These are phyloP conservation scores for Stenocarpella maydis DNA, from an alignment of 2,329 filamentous ascomycete species.

Conservation along the genomic window DNA sequence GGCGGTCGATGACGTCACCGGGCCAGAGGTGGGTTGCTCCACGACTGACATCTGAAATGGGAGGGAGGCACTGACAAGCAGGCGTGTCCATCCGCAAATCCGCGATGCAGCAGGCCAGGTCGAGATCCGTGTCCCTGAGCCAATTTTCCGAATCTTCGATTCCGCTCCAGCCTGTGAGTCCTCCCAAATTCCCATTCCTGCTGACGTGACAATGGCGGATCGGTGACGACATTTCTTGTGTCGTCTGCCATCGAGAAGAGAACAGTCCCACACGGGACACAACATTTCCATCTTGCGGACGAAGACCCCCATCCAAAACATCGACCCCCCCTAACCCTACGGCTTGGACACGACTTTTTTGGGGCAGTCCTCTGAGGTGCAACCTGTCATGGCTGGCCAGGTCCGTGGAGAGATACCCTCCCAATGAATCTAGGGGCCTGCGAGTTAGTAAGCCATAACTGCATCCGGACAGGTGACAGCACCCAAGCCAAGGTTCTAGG, in stretches of 20 bases:
- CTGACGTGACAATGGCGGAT: neutral
- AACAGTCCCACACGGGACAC: neutral
- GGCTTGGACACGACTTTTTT: too few relatives aligned
- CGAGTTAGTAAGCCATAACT: too few relatives aligned
- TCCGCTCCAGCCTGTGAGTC: neutral
- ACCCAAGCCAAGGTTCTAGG: neutral
- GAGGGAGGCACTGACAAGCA: neutral
- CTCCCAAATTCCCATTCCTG: neutral
- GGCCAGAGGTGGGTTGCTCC: neutral
- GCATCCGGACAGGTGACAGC: neutral
- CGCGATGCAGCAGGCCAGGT: neutral
- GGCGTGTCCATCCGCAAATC: too few relatives aligned
- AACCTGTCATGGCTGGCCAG: neutral
- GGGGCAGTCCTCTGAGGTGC: neutral
- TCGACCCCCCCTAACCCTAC: too few relatives aligned
- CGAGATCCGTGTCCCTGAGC: neutral
- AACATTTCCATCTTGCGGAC: neutral
- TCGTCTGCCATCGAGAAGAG: neutral
- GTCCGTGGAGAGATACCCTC: too few relatives aligned
- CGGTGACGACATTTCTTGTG: constrained; percentile 11
- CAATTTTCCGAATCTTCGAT: constrained; percentile 5
- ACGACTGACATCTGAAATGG: neutral
- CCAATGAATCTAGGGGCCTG: too few relatives aligned
- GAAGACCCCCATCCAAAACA: neutral
- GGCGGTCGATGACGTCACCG: constrained; percentile 13